phyloP scores from a whole-genome alignment of 371 early-diverging fungal species.

The Saksenaea oblongispora region DNA sequence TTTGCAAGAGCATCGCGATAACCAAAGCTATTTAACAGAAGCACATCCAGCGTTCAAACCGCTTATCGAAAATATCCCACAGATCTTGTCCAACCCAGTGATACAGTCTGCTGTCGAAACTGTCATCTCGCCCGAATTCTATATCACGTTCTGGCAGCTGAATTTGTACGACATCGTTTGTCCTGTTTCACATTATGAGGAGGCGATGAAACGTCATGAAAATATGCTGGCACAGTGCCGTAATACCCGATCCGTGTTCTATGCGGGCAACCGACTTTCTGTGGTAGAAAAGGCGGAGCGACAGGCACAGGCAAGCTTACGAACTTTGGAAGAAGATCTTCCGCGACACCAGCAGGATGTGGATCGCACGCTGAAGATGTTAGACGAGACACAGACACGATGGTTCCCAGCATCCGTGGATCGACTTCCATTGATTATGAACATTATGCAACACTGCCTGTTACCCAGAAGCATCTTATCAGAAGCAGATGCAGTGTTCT shows the following conservation, averaged over 20 bases:
- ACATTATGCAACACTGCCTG: constrained; percentile 79
- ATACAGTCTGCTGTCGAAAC: constrained; percentile 26
- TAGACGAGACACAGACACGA: constrained; percentile 62
- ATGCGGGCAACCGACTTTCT: constrained; percentile 27
- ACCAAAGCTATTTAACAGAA: constrained; percentile 17
- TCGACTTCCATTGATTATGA: constrained; percentile 50
- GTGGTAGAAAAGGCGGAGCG: constrained; percentile 37
- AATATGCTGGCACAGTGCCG: constrained; percentile 44
- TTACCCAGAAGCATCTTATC: constrained; percentile 78
- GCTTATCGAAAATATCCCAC: constrained; percentile 14
- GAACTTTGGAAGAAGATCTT: constrained; percentile 34
- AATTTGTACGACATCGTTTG: constrained; percentile 80
- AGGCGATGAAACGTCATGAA: constrained; percentile 65
- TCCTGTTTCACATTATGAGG: constrained; percentile 70
- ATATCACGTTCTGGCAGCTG: constrained; percentile 85
- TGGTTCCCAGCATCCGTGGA: constrained; percentile 71
- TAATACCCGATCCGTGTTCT: constrained; percentile 32
- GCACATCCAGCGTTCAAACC: constrained; percentile 26
- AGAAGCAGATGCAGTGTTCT: constrained; percentile 80
- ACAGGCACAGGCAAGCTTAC: constrained; percentile 37
- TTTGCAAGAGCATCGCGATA: constrained; percentile 14
- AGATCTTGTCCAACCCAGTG: constrained; percentile 31
- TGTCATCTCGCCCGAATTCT: constrained; percentile 76
- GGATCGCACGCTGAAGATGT: constrained; percentile 44
- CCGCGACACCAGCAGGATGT: constrained; percentile 52